Conservation (phyloP, 2,329 filamentous ascomycete species). For the Acrodontium crateriforme region DNA sequence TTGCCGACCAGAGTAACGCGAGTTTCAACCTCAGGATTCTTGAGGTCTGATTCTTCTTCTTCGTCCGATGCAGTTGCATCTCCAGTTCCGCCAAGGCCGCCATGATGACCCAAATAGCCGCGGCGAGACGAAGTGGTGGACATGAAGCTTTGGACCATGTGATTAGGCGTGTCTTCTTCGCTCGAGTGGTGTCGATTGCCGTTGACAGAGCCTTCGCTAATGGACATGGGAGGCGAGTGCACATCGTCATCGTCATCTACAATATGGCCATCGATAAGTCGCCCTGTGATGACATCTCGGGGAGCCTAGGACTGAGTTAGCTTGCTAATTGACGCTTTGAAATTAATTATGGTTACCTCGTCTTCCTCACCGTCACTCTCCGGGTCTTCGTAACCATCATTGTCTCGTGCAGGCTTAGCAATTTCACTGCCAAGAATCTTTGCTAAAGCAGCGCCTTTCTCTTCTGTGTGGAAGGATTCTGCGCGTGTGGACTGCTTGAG, state of each 20-base stretch:
- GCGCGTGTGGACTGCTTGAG: slow-evolving; percentile 18
- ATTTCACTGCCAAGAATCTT: slow-evolving; percentile 9
- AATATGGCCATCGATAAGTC: slow-evolving; percentile 84
- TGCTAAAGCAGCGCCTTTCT: slow-evolving; percentile 1
- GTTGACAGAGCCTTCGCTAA: slow-evolving; percentile 46
- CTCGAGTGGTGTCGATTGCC: slow-evolving; percentile 28
- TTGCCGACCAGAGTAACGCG: slow-evolving; percentile 97
- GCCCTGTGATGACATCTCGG: slow-evolving; percentile 78
- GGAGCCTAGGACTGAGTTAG: slow-evolving; percentile 39
- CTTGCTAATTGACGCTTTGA: slow-evolving; percentile 3
- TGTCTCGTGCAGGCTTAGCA: slow-evolving; percentile 13
- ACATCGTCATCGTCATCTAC: slow-evolving; percentile 80
- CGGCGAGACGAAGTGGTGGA: slow-evolving; percentile 63
- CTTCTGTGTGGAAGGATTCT: slow-evolving; percentile 12
- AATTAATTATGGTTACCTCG: slow-evolving; percentile 12
- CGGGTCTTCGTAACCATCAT: slow-evolving; percentile 21
- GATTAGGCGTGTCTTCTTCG: slow-evolving; percentile 45
- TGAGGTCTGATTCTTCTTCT: slow-evolving; percentile 82
- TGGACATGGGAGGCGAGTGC: slow-evolving; percentile 58
- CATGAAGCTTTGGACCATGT: slow-evolving; percentile 70
- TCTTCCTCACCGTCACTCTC: slow-evolving; percentile 22
- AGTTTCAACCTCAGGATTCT: slow-evolving; percentile 69
- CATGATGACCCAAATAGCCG: slow-evolving; percentile 29
- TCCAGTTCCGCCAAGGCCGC: slow-evolving; percentile 69
- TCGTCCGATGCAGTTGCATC: slow-evolving; percentile 75